phyloP scores from a whole-genome alignment of 2,329 filamentous ascomycete genomes.

The Gliomastix tumulicola region DNA sequence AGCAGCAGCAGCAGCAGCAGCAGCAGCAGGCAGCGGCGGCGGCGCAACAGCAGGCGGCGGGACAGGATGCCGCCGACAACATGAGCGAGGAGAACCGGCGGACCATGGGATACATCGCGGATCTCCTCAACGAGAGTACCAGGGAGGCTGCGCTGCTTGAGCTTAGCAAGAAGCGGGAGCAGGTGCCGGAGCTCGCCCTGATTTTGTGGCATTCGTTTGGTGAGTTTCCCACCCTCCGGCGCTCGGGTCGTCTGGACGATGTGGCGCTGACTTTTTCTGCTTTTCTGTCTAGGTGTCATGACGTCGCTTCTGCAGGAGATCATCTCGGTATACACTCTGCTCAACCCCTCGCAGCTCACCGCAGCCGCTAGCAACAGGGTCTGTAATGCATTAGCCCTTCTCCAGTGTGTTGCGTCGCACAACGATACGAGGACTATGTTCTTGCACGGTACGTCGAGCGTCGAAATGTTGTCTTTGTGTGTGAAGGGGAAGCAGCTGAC shows the following conservation, averaged over 20 bases:
- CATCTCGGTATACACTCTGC: constrained; percentile 93
- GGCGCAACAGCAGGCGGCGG: constrained; percentile 24
- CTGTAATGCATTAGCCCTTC: constrained; percentile 89
- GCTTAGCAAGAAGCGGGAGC: constrained; percentile 96
- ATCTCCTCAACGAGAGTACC: constrained; percentile 79
- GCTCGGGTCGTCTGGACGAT: too few relatives aligned
- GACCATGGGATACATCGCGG: constrained; percentile 88
- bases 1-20: constrained; percentile 37
- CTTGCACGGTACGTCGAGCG: constrained; percentile 65
- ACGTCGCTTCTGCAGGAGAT: constrained; percentile 96
- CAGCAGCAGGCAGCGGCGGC: constrained; percentile 50
- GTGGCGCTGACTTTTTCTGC: constrained; percentile 7
- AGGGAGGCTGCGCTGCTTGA: constrained; percentile 89
- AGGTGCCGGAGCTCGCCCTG: constrained; percentile 90
- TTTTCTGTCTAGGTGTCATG: constrained; percentile 80
- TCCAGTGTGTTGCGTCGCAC: constrained; percentile 96
- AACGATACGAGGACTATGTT: constrained; percentile 94
- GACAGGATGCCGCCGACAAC: constrained; percentile 51
- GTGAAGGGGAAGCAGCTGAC: too few relatives aligned
- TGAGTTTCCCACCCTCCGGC: too few relatives aligned
- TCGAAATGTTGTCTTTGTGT: too few relatives aligned
- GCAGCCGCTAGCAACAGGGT: constrained; percentile 96
- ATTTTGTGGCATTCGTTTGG: constrained; percentile 99
- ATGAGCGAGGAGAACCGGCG: constrained; percentile 85
- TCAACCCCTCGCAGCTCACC: constrained; percentile 94